A percentile compares a stretch with the other conserved stretches of the same genome.
Evolutionary conservation across 208 protist species (phyloP).

Genomic region (Acanthamoeba healyi): DNA sequence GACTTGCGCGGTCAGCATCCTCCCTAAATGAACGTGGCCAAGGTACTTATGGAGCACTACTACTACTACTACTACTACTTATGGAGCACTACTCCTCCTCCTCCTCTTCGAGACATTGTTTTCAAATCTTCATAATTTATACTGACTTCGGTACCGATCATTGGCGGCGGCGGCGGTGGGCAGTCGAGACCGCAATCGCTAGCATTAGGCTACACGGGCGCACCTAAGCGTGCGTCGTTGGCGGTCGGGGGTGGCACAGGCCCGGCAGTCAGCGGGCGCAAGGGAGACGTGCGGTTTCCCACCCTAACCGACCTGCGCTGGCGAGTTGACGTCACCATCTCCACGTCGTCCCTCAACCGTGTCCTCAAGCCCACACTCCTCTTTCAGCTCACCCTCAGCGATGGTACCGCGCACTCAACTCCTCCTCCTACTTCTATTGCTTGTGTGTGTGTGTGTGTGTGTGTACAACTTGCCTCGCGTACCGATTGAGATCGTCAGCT

Average conservation of each 20-base stretch:
- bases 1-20: no score
- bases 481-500: neutral
- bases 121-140: no score
- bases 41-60: neutral
- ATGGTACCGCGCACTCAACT: slow-evolving; percentile 23
- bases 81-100: neutral
- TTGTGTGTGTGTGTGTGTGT: neutral
- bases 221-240: neutral
- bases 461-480: neutral
- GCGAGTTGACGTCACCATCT: slow-evolving; percentile 81
- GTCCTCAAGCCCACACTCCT: slow-evolving; percentile 73
- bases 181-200: slow-evolving; percentile 20
- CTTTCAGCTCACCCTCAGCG: slow-evolving; percentile 66
- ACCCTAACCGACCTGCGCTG: slow-evolving; percentile 73
- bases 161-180: neutral
- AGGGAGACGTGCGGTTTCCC: slow-evolving; percentile 68
- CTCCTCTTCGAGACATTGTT: no score
- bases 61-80: neutral
- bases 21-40: slow-evolving; percentile 54
- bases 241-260: neutral
- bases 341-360: slow-evolving; percentile 71
- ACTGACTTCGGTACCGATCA: no score
- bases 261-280: slow-evolving; percentile 7
- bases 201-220: neutral
- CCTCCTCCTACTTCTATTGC: neutral